Conservation (phyloP, 495 filamentous ascomycete species). For the Penicillium lagena region DNA sequence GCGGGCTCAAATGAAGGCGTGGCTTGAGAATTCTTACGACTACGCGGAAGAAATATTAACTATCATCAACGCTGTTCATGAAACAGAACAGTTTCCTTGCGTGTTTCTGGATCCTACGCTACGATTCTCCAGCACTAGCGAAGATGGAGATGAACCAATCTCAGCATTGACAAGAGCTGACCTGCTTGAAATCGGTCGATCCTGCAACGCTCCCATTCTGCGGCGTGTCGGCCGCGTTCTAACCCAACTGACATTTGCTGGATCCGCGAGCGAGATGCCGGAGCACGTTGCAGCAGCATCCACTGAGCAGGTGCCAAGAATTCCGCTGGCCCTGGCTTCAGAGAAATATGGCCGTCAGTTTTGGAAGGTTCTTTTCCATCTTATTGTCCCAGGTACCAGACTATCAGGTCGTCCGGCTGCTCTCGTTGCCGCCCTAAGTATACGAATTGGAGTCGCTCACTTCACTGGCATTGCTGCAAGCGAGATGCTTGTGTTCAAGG, state of each 20-base stretch:
- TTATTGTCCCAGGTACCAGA: conserved; percentile 36
- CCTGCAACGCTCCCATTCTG: conserved; percentile 34
- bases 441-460: conserved; percentile 34
- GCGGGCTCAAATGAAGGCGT: conserved; percentile 29
- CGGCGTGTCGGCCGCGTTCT: conserved; percentile 34
- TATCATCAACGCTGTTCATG: conserved; percentile 36
- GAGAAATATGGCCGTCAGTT: conserved; percentile 23
- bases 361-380: conserved; percentile 38
- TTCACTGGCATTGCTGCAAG: conserved; percentile 26
- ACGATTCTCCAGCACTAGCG: conserved; percentile 2
- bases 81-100: conserved; percentile 40
- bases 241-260: conserved; percentile 33
- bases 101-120: conserved; percentile 42
- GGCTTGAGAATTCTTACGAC: conserved; percentile 44
- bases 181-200: conserved; percentile 39
- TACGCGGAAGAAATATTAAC: conserved; percentile 28
- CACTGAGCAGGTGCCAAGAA: conserved; percentile 18
- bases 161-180: conserved; percentile 28
- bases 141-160: conserved; percentile 10
- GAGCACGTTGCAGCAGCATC: conserved; percentile 23
- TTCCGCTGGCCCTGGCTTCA: conserved; percentile 31
- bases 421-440: conserved; percentile 35
- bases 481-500: conserved; percentile 28
- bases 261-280: conserved; percentile 30
- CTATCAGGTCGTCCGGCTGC: conserved; percentile 32